phyloP scores from a whole-genome alignment of 139 green algal genomes.

The Coccomyxa sp. region DNA sequence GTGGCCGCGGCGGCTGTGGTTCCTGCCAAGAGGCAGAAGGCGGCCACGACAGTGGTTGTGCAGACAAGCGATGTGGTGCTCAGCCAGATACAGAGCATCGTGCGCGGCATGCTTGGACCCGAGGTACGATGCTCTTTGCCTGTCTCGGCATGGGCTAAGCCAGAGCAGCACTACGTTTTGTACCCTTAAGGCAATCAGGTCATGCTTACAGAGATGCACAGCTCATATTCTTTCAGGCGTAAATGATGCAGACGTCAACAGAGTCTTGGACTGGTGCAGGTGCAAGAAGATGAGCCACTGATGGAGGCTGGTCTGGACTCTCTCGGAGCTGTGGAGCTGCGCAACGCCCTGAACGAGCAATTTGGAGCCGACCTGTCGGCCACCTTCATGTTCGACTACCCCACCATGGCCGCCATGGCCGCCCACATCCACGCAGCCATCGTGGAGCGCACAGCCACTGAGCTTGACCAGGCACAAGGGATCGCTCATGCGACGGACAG shows the following conservation, averaged over 20 bases:
- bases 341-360: conserved; percentile 42
- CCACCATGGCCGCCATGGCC: conserved; percentile 15
- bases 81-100: not conserved
- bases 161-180: no score
- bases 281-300: conserved; percentile 24
- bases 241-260: no score
- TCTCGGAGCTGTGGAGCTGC: conserved; percentile 63
- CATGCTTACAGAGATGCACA: no score
- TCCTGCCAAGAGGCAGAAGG: not conserved
- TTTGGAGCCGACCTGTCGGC: conserved; percentile 38
- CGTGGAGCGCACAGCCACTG: not conserved
- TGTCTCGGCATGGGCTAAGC: no score
- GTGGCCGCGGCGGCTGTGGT: not conserved
- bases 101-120: no score
- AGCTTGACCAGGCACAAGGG: not conserved
- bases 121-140: no score
- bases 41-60: not conserved
- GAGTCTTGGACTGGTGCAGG: not conserved
- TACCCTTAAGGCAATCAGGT: no score
- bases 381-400: conserved; percentile 52
- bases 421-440: conserved; percentile 4
- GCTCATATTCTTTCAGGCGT: no score
- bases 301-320: conserved; percentile 71
- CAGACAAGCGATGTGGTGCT: not conserved
- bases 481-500: not conserved